phyloP scores from a whole-genome alignment of 75 land plant species.

The Pinus taeda region DNA sequence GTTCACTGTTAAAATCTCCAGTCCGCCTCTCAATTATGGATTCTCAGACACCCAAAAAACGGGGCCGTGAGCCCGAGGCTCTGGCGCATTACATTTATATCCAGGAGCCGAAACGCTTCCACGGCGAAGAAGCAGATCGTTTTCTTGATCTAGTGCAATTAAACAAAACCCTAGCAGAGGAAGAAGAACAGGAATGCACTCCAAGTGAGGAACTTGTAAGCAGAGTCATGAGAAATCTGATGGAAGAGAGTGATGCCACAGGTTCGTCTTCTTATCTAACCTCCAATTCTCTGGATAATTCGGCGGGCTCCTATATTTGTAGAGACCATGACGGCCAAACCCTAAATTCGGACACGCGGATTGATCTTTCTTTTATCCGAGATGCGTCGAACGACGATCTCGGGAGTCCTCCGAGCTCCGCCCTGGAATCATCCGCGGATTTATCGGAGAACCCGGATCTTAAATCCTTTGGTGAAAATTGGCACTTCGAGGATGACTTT shows the following conservation, averaged over 20 bases:
- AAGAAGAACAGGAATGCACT: neutral
- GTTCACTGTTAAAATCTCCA: neutral
- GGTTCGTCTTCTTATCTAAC: neutral
- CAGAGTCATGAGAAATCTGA: neutral
- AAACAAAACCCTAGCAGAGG: neutral
- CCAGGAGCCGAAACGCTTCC: neutral
- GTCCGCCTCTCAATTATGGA: neutral
- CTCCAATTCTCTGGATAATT: too few species aligned
- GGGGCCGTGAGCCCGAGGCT: neutral
- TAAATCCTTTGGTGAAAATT: too few species aligned
- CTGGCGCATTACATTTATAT: neutral
- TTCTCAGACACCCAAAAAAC: neutral
- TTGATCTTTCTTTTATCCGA: too few species aligned
- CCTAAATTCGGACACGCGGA: too few species aligned
- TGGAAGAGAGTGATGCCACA: neutral
- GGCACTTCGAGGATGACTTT: too few species aligned
- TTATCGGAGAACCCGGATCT: too few species aligned
- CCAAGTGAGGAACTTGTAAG: neutral
- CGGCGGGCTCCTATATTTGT: too few species aligned
- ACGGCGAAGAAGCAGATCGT: neutral
- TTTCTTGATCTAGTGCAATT: neutral
- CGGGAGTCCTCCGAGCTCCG: too few species aligned
- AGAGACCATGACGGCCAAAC: too few species aligned
- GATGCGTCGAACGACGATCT: too few species aligned
- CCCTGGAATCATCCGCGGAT: too few species aligned